Percentiles rank a stretch among this genome's conserved stretches.
Evolutionary conservation across 1,284 basidiomycete genomes (phyloP).

Genomic region (Vanrija pseudolonga): DNA sequence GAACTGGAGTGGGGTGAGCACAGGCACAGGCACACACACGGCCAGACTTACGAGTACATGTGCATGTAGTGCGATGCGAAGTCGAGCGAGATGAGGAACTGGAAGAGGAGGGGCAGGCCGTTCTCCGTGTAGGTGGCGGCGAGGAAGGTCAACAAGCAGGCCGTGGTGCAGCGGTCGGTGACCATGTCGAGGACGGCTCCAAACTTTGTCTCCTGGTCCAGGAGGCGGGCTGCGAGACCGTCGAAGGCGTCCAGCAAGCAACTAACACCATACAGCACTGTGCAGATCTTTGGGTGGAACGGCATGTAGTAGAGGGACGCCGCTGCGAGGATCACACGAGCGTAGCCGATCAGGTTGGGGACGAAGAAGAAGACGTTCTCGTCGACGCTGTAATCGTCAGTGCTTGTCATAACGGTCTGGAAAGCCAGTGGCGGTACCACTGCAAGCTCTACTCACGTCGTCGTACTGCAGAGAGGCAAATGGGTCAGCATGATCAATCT

Average conservation of each 20-base stretch:
- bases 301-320: conserved; percentile 91
- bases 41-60: conserved; percentile 84
- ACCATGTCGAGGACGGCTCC: conserved; percentile 99
- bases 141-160: conserved; percentile 90
- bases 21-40: not conserved
- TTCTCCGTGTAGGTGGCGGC: conserved; percentile 57
- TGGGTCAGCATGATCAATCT: conserved; percentile 4
- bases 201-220: conserved; percentile 91
- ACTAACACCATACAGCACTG: conserved; percentile 84
- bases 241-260: conserved; percentile 94
- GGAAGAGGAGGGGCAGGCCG: conserved; percentile 80
- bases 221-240: conserved; percentile 83
- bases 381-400: conserved; percentile 25
- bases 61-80: conserved; percentile 99
- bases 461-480: conserved; percentile 24
- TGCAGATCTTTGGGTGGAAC: conserved; percentile 88
- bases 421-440: not conserved
- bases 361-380: conserved; percentile 96
- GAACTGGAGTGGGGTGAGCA: conserved; percentile 71
- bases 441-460: conserved; percentile 25
- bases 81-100: conserved; percentile 93
- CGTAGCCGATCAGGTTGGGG: conserved; percentile 95
- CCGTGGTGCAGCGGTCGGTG: conserved; percentile 97
- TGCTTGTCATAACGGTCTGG: not conserved
- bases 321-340: conserved; percentile 84